phyloP scores from a whole-genome alignment of 257 asterid species.

The Paulownia fortunei region DNA sequence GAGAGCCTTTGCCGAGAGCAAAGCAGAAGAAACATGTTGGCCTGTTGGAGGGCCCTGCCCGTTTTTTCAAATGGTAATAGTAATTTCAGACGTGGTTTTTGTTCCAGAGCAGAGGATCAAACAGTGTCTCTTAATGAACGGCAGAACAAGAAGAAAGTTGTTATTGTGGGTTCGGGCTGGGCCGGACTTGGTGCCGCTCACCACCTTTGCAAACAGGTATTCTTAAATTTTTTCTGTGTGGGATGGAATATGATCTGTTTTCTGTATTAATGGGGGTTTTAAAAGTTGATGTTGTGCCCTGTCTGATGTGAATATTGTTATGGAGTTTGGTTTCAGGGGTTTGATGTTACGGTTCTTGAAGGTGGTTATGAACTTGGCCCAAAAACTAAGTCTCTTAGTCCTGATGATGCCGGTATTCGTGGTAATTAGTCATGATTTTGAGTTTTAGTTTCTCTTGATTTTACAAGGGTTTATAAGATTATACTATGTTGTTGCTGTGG shows the following conservation, averaged over 20 bases:
- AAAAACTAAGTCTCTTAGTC: slow-evolving; percentile 50
- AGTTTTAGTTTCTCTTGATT: neutral
- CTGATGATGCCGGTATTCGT: slow-evolving; percentile 65
- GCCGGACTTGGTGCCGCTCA: slow-evolving; percentile 75
- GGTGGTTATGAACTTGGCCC: slow-evolving; percentile 72
- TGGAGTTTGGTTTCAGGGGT: slow-evolving; percentile 52
- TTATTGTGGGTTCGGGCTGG: slow-evolving; percentile 72
- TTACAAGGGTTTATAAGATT: neutral
- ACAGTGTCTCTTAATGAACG: slow-evolving; percentile 30
- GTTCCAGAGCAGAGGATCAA: slow-evolving; percentile 56
- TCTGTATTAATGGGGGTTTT: neutral
- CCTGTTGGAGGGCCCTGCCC: slow-evolving; percentile 44
- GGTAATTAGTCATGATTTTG: slow-evolving; percentile 39
- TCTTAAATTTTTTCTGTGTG: neutral
- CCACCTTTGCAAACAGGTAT: slow-evolving; percentile 69
- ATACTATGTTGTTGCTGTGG: neutral
- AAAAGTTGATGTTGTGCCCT: neutral
- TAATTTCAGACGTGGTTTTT: slow-evolving; percentile 36
- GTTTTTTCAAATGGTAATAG: slow-evolving; percentile 20
- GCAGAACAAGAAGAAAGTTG: slow-evolving; percentile 56
- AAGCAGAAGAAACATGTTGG: slow-evolving; percentile 39
- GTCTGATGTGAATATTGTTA: neutral
- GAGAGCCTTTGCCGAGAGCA: neutral
- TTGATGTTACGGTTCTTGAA: slow-evolving; percentile 73
- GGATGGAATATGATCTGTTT: neutral